Percentiles rank a stretch among this genome's conserved stretches.
Evolutionary conservation across 2,329 filamentous ascomycete genomes (phyloP).

Genomic region (Phaeosphaeriaceae sp.): DNA sequence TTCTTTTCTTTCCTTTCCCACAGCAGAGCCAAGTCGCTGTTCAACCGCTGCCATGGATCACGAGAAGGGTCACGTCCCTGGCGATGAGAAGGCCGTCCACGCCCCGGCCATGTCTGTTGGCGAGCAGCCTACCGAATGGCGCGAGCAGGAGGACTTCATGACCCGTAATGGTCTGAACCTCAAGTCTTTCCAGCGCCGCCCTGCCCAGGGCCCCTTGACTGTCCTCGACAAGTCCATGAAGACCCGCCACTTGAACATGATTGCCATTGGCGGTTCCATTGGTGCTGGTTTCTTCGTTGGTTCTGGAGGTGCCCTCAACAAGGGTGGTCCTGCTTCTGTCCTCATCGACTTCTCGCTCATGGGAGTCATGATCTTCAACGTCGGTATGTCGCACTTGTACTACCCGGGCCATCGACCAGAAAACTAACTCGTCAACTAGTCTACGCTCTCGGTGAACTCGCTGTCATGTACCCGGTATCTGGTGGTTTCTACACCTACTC

Average conservation of each 20-base stretch:
- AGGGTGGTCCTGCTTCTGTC: conserved; percentile 52
- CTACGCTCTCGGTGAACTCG: conserved; percentile 60
- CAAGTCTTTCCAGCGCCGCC: conserved; percentile 44
- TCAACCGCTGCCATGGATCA: conserved; percentile 30
- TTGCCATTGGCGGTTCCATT: conserved; percentile 67
- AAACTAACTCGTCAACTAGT: conserved; percentile 55
- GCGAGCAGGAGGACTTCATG: conserved; percentile 41
- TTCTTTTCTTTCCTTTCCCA: background rate
- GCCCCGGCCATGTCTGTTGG: conserved; percentile 8
- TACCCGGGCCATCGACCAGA: conserved; percentile 6
- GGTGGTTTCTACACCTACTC: conserved; percentile 60
- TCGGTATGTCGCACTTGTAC: conserved; percentile 35
- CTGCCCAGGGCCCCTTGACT: conserved; percentile 24
- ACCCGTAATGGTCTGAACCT: conserved; percentile 47
- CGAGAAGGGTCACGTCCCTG: conserved; percentile 31
- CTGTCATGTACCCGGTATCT: conserved; percentile 65
- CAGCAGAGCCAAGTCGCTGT: background rate
- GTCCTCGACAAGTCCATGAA: conserved; percentile 57
- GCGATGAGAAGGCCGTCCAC: conserved; percentile 37
- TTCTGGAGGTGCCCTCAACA: conserved; percentile 61
- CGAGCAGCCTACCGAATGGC: conserved; percentile 27
- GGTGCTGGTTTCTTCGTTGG: conserved; percentile 70
- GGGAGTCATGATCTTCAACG: conserved; percentile 50
- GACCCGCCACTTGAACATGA: conserved; percentile 67
- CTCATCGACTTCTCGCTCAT: conserved; percentile 51